A percentile compares a stretch with the other conserved stretches of the same genome.
Conservation (phyloP, 2,329 filamentous ascomycete species). For the Sphaerulina vaccinii region DNA sequence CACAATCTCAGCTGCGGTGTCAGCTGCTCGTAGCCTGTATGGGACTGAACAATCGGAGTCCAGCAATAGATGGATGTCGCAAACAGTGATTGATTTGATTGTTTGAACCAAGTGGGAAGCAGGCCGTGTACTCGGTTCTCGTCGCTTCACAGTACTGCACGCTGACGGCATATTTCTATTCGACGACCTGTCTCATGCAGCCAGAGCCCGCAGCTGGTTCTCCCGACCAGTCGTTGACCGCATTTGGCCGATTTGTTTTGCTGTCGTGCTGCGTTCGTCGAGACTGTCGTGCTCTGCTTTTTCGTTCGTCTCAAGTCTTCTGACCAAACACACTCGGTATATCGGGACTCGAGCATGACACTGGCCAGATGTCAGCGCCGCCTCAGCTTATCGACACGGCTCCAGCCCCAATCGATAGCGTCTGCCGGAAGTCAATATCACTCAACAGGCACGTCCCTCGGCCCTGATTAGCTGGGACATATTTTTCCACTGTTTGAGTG, state of each 20-base stretch:
- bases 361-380: constrained; percentile 8
- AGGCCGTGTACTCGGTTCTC: constrained; percentile 9
- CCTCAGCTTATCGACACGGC: constrained; percentile 13
- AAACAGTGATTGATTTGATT: constrained; percentile 11
- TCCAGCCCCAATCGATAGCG: constrained; percentile 17
- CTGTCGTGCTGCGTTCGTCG: constrained; percentile 13
- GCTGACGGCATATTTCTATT: constrained; percentile 16
- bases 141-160: constrained; percentile 12
- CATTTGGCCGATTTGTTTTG: constrained; percentile 1
- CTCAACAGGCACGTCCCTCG: constrained; percentile 13
- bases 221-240: constrained; percentile 11
- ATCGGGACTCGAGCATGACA: constrained; percentile 2
- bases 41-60: constrained; percentile 17
- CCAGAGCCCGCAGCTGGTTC: constrained; percentile 8
- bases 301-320: not conserved
- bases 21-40: constrained; percentile 16
- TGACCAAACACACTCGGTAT: constrained; percentile 5
- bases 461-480: constrained; percentile 15
- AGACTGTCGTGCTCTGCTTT: constrained; percentile 1
- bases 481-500: constrained; percentile 1
- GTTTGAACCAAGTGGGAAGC: not conserved
- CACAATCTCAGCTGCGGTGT: constrained; percentile 3
- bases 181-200: constrained; percentile 18
- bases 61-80: constrained; percentile 1
- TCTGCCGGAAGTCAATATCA: constrained; percentile 21